Evolutionary conservation across 805 yeast species (phyloP).

Genomic region (Blastobotrys chiropterorum): DNA sequence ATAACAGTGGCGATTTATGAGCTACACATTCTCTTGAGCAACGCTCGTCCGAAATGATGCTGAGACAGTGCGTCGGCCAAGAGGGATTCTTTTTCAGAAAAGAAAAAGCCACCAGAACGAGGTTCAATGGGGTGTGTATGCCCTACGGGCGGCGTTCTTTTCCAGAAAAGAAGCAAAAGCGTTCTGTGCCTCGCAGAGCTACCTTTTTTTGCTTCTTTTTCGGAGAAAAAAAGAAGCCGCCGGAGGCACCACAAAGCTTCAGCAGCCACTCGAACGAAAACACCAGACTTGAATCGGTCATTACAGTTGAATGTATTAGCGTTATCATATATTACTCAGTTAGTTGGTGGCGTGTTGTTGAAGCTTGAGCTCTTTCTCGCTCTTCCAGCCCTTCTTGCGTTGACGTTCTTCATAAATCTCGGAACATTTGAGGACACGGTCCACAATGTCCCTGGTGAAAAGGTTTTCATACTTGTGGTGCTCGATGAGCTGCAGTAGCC

Average conservation of each 20-base stretch:
- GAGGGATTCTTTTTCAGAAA: no score
- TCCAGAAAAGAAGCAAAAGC: no score
- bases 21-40: no score
- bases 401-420: conserved; percentile 81
- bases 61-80: no score
- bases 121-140: no score
- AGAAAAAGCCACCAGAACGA: no score
- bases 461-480: conserved; percentile 58
- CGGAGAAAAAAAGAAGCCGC: background rate
- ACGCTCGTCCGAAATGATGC: no score
- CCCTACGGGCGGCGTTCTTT: no score
- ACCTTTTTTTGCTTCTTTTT: no score
- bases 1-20: no score
- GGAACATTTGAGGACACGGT: conserved; percentile 63
- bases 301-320: background rate
- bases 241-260: background rate
- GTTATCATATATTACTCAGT: background rate
- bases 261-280: no score
- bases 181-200: no score
- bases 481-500: conserved; percentile 39
- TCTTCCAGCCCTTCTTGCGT: conserved; percentile 76
- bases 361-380: conserved; percentile 42
- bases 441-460: conserved; percentile 64
- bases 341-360: conserved; percentile 16
- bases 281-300: background rate